A percentile compares a stretch with the other conserved stretches of the same genome.
phyloP scores from a whole-genome alignment of 495 filamentous ascomycete genomes.

The Penicillium taxi region DNA sequence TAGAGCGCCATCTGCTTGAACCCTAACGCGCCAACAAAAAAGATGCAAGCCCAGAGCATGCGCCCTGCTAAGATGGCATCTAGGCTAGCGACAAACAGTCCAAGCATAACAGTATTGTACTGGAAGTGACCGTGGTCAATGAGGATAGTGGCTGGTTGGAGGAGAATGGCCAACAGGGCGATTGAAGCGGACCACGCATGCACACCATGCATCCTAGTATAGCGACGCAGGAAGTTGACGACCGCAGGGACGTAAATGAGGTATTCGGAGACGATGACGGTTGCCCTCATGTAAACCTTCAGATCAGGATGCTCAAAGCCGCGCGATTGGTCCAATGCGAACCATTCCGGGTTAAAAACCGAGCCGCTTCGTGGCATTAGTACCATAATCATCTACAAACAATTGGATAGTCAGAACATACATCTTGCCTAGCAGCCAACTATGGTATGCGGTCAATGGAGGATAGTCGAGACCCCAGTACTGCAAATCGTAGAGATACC shows the following conservation, averaged over 20 bases:
- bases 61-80: constrained; percentile 80
- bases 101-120: constrained; percentile 98
- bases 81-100: constrained; percentile 74
- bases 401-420: constrained; percentile 21
- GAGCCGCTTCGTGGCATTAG: constrained; percentile 48
- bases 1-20: constrained; percentile 99
- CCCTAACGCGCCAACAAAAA: constrained; percentile 86
- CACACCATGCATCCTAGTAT: constrained; percentile 63
- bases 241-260: constrained; percentile 78
- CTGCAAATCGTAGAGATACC: constrained; percentile 93
- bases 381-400: not conserved
- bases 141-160: constrained; percentile 87
- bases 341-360: constrained; percentile 74
- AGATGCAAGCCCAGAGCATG: constrained; percentile 79
- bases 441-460: constrained; percentile 94
- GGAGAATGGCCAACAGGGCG: constrained; percentile 78
- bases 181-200: constrained; percentile 71
- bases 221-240: constrained; percentile 72
- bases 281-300: constrained; percentile 93
- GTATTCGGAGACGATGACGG: constrained; percentile 83
- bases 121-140: constrained; percentile 99
- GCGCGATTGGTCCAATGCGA: constrained; percentile 76
- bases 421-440: constrained; percentile 87
- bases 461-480: constrained; percentile 99
- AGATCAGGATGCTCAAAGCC: constrained; percentile 68